Evolutionary conservation across 116 monocot species (phyloP).

Genomic region (Dioscorea cayenensis): DNA sequence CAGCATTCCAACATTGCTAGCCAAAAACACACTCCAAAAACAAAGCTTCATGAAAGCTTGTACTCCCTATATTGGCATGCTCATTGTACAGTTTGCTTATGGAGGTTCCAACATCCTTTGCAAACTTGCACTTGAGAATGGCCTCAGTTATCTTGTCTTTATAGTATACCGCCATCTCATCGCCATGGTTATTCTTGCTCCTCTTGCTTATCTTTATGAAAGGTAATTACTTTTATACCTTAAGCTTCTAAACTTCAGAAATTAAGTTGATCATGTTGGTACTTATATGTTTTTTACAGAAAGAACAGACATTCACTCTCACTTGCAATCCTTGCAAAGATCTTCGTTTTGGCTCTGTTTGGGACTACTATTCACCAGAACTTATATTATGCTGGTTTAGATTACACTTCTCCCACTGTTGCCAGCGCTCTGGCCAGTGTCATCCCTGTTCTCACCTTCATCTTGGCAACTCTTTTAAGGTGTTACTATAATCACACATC

Average conservation of each 20-base stretch:
- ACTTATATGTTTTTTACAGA: neutral
- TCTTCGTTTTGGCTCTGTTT: slow-evolving; percentile 37
- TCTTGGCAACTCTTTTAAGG: slow-evolving; percentile 33
- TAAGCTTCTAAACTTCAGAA: neutral
- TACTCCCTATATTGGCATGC: slow-evolving; percentile 31
- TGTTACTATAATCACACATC: slow-evolving; percentile 1
- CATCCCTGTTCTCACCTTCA: slow-evolving; percentile 46
- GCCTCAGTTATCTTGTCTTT: slow-evolving; percentile 38
- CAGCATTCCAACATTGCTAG: no score
- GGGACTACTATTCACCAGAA: slow-evolving; percentile 42
- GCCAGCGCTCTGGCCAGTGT: slow-evolving; percentile 32
- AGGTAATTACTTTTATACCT: slow-evolving; percentile 22
- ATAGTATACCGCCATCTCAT: slow-evolving; percentile 45
- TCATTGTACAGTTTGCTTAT: slow-evolving; percentile 31
- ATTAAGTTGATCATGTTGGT: neutral
- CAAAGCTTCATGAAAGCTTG: slow-evolving; percentile 3
- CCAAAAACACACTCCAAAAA: neutral
- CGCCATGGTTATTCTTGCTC: slow-evolving; percentile 29
- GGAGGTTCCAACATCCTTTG: slow-evolving; percentile 31
- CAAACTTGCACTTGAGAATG: slow-evolving; percentile 47
- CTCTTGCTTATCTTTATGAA: slow-evolving; percentile 35
- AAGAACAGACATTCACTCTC: slow-evolving; percentile 4
- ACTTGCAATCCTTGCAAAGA: slow-evolving; percentile 17
- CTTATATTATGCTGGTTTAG: slow-evolving; percentile 38
- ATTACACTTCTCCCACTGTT: slow-evolving; percentile 39